These are phyloP conservation scores for Phaeoacremonium minimum DNA, from an alignment of 2,329 filamentous ascomycete species.

Conservation along the genomic window DNA sequence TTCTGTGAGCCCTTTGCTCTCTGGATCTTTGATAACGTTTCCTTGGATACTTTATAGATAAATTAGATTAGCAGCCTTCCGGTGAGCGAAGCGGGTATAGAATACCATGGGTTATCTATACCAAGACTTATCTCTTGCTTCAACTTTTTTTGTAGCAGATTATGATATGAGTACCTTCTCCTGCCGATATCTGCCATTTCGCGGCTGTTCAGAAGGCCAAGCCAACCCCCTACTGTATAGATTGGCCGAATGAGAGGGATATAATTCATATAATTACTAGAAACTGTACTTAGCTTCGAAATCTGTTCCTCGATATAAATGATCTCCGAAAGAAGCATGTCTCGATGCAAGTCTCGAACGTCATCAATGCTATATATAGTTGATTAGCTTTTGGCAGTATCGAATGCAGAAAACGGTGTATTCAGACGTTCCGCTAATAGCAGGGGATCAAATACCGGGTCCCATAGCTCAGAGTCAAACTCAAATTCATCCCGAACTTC, in stretches of 20 bases:
- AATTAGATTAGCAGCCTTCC: background rate
- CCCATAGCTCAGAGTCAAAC: slow-evolving; percentile 64
- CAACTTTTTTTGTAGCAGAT: slow-evolving; percentile 11
- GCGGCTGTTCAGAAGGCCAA: slow-evolving; percentile 2
- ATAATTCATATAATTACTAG: slow-evolving; percentile 10
- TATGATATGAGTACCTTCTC: slow-evolving; percentile 13
- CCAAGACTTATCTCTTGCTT: slow-evolving; percentile 10
- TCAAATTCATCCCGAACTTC: slow-evolving; percentile 26
- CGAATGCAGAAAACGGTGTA: too few relatives aligned
- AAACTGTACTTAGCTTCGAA: slow-evolving; percentile 37
- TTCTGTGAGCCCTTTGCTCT: slow-evolving; percentile 40
- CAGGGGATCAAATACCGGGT: too few relatives aligned
- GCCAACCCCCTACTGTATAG: slow-evolving; percentile 7
- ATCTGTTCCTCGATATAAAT: slow-evolving; percentile 60
- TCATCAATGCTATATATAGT: background rate
- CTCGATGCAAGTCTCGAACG: slow-evolving; percentile 12
- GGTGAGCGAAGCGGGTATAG: background rate
- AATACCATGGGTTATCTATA: background rate
- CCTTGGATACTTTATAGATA: background rate
- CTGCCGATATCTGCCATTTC: slow-evolving; percentile 10
- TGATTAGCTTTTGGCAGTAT: too few relatives aligned
- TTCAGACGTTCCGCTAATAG: too few relatives aligned
- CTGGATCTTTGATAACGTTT: slow-evolving; percentile 30
- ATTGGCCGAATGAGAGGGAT: slow-evolving; percentile 9
- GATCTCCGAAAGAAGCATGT: slow-evolving; percentile 57